Base-by-base conservation (phyloP, 805 yeast genomes). In the Yarrowia porcina region DNA sequence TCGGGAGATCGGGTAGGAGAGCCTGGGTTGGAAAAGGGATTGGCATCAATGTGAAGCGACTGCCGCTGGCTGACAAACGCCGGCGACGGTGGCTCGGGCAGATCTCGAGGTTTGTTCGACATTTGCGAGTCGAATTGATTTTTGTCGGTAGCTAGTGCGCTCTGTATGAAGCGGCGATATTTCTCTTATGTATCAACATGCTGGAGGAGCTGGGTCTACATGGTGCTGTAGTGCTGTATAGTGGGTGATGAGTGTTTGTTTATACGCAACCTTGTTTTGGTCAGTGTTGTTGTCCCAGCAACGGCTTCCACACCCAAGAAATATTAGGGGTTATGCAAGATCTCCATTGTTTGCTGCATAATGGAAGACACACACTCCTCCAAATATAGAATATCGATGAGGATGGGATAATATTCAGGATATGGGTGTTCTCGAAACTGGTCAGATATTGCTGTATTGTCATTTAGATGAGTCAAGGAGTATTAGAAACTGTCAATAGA, bases 11-110 rank as follows among this genome's bases (percentile, higher is more conserved):
- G 54, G 21, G 63, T 36, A 8, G 64, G 64, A 11, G 63, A 54
- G 35, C 63, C 52, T 15, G 64, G 64, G 50, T 50, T 61, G 45
- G 64, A 61, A 25, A 27, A 61, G 28, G 64, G 64, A 25, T 61
- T 59, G 33, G 63, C 63, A 35, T 42, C 63, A 35, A 44, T 33
- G 54, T 59, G 63, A 7, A 56, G 61, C 38, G 61, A 39, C 38
- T 56, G 61, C 3, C 61, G 49, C 38, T 41, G 61, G 39, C 49
- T 41, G 44, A 52, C 59, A 52, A 52, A 52, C 15, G 49, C 61
- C 49, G 61, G 61, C 49, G 61, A 56, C 49, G 61, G 61, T 10
- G 61, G 61, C 49, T 56, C 49, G 49, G 61, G 61, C 10, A 56
- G 39, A 32, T 56, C 61, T 56, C 61, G 44, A 21, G 47, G 61